phyloP scores from a whole-genome alignment of 768 basidiomycete species.

The Cystobasidium ongulense region DNA sequence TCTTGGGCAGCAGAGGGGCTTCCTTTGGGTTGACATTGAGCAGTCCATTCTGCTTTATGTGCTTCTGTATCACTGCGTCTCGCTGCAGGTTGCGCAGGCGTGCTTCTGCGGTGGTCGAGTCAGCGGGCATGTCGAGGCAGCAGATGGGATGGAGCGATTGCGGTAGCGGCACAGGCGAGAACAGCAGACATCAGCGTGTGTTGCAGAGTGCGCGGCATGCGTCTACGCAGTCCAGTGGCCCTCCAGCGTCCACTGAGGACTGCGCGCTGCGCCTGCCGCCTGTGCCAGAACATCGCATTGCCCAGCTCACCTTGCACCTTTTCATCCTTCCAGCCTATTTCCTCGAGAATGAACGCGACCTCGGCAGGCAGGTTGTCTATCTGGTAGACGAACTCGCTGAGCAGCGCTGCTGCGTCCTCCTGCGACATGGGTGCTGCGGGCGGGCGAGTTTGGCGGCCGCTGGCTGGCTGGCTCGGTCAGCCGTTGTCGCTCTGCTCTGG shows the following conservation, averaged over 20 bases:
- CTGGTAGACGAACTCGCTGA: conserved; percentile 23
- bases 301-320: conserved; percentile 13
- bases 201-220: too few relatives aligned
- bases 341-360: conserved; percentile 28
- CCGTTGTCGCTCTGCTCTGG: not conserved
- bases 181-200: not conserved
- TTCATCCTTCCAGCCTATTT: conserved; percentile 26
- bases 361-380: conserved; percentile 29
- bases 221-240: not conserved
- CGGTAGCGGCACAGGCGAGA: not conserved
- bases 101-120: conserved; percentile 17
- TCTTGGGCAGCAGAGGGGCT: conserved; percentile 20
- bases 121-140: not conserved
- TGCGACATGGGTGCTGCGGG: conserved; percentile 4
- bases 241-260: not conserved
- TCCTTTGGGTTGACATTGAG: conserved; percentile 32
- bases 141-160: not conserved
- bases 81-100: conserved; percentile 19
- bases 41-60: conserved; percentile 22
- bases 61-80: conserved; percentile 28
- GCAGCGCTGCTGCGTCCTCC: conserved; percentile 23
- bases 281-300: not conserved
- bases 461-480: not conserved
- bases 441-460: not conserved
- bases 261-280: not conserved